Evolutionary conservation across 768 basidiomycete species (phyloP).

Genomic region (Tulasnella sp.): DNA sequence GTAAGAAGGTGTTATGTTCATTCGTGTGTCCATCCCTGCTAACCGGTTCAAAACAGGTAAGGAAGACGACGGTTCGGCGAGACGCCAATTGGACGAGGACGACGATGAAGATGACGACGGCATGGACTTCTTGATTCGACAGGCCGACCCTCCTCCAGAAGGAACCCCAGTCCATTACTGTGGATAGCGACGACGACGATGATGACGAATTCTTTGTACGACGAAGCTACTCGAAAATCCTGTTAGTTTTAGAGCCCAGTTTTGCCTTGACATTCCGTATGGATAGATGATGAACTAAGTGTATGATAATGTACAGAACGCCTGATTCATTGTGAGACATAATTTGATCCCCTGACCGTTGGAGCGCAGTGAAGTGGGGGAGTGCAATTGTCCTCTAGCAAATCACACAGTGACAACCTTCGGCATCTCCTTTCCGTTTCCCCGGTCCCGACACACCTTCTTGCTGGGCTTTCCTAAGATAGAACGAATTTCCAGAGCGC

Average conservation of each 20-base stretch:
- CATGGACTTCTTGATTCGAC: neutral
- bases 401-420: neutral
- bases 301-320: neutral
- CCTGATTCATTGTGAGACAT: neutral
- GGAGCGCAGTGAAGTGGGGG: neutral
- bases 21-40: neutral
- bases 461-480: neutral
- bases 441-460: neutral
- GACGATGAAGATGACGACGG: neutral
- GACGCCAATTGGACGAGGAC: neutral
- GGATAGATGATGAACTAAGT: neutral
- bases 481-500: neutral
- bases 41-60: neutral
- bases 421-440: neutral
- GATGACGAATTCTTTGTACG: neutral
- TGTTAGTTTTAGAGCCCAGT: neutral
- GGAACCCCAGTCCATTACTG: neutral
- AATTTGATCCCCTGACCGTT: neutral
- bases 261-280: neutral
- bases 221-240: neutral
- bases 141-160: neutral
- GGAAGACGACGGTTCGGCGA: neutral
- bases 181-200: neutral
- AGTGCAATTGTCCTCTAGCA: neutral
- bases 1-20: neutral